Evolutionary conservation across 2,329 filamentous ascomycete genomes (phyloP), one percentile per base, ranked within the genome.

Genomic region (Pseudogymnoascus sp.): DNA sequence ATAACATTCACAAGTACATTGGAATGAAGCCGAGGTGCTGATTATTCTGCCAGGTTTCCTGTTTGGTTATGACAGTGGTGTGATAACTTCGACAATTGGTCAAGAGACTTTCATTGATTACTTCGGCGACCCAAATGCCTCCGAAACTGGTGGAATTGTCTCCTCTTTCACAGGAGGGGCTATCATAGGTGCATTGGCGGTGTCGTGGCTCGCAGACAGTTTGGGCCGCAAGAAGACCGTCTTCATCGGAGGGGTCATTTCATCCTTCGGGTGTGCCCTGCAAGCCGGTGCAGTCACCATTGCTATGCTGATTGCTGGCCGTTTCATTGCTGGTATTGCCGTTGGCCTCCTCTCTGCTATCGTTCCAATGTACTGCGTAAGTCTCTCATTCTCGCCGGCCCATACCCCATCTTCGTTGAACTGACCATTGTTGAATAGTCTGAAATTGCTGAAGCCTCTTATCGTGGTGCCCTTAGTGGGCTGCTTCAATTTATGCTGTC

Each of bases 341-440:
- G 73, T 80, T 20, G 78, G 78, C 5, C 69, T 77, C 35, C 72
- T 79, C 63, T 76, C 76, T 1, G 71, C 74, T 8, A 76, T 73
- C 0, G 74, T 79, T 32, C 77, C 77, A 1, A 75, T 78, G 62
- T 79, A 79, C 64, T 76, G 75, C 60, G 71, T 74, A 67, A 60
- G 70, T 66, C 22, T 22, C 41, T 28, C 22, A 28, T 47, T 28
- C 20, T 47, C 14, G 12, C 20, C 14, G 7, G 14, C 6, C 11
- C 5, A 64, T 83, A 87, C 50, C 85, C 85, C 67, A 83, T 88
- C 1, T 80, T 84, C 28, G 75, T 84, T 41, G 72, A 79, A 88
- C 65, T 86, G 82, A 83, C 67, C 77, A 12, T 74, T 77, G 11
- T 22, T 25, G 64, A 84, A 81, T 74, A 64, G 41, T 62, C 66